Conservation (phyloP, 768 basidiomycete genomes). For the Pulveroboletus frians region DNA sequence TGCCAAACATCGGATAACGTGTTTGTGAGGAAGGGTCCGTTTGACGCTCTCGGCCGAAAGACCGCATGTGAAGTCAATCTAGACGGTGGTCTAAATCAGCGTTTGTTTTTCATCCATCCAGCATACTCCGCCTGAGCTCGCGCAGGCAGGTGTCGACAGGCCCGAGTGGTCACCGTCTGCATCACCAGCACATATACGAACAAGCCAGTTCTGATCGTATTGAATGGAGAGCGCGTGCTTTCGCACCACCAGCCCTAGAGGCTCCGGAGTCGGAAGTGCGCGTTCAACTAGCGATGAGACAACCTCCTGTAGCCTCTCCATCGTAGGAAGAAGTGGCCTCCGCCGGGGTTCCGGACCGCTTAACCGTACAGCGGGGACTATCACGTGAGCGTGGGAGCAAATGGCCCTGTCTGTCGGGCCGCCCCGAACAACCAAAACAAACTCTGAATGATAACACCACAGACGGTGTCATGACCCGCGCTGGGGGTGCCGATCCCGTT, state of each 20-base stretch:
- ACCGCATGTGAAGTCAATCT: too few relatives aligned
- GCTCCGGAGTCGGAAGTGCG: constrained; percentile 1
- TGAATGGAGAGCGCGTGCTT: constrained; percentile 19
- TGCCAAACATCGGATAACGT: too few relatives aligned
- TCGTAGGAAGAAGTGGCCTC: not conserved
- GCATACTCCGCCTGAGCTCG: constrained; percentile 27
- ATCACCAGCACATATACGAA: constrained; percentile 31
- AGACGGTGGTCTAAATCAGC: too few relatives aligned
- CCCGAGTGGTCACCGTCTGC: constrained; percentile 23
- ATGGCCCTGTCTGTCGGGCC: too few relatives aligned
- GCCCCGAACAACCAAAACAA: not conserved
- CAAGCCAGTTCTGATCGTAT: constrained; percentile 30
- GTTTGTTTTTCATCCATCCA: constrained; percentile 16
- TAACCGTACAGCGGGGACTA: too few relatives aligned
- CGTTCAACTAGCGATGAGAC: constrained; percentile 11
- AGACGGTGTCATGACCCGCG: not conserved
- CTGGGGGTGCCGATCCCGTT: not conserved
- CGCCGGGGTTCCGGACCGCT: too few relatives aligned
- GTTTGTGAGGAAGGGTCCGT: too few relatives aligned
- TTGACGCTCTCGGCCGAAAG: too few relatives aligned
- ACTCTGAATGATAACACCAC: not conserved
- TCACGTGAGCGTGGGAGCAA: too few relatives aligned
- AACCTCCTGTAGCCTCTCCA: constrained; percentile 8
- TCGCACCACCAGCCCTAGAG: constrained; percentile 11
- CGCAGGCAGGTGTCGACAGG: constrained; percentile 34